Base-by-base conservation (phyloP, 352 stramenopile species). In the Phytophthora tubulina region DNA sequence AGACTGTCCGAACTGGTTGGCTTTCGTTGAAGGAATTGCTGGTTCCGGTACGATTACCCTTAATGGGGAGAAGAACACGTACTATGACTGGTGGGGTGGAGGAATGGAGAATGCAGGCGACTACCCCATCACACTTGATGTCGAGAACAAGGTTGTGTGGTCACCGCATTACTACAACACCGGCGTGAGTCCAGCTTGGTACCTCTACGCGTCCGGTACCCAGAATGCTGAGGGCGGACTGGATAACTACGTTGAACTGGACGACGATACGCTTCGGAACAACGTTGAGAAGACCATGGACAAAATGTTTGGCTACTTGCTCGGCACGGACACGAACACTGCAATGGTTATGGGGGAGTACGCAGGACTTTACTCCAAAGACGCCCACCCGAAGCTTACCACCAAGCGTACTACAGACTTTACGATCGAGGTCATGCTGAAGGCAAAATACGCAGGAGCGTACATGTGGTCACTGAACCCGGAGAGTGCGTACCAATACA, bases 391-490 rank as follows among this genome's bases (percentile, higher is more conserved):
- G n/a, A 53, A 68, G 41, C 66, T 84, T 31, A 92, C 85, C n/a
- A 92, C 82, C 1, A 84, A 84, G 55, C 85, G 85, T 15, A 75
- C 75, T 4, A 90, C 83, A 3, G 85, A 94, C 56, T 84, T 83
- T 27, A 86, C 82, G 10, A 89, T 93, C 31, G 64, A 89, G 11
- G 64, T 83, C 8, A 88, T 90, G 72, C 50, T 93, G 27, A 66
- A 90, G 44, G 55, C 67, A 2, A 65, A 62, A 1, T 86, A 87
- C 54, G 83, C 82, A 1, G 85, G 85, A 11, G 84, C 73, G 9
- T 93, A 88, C 60, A 90, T 93, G 83, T 93, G 85, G 85, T 90
- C 83, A 15, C 58, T 93, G 14, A 93, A 93, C 55, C 85, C 85
- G 0, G 85, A 91, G 67, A 88, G 77, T 64, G 85, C 81, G 49